phyloP scores from a whole-genome alignment of 768 basidiomycete species.

The Myochromella boudieri region DNA sequence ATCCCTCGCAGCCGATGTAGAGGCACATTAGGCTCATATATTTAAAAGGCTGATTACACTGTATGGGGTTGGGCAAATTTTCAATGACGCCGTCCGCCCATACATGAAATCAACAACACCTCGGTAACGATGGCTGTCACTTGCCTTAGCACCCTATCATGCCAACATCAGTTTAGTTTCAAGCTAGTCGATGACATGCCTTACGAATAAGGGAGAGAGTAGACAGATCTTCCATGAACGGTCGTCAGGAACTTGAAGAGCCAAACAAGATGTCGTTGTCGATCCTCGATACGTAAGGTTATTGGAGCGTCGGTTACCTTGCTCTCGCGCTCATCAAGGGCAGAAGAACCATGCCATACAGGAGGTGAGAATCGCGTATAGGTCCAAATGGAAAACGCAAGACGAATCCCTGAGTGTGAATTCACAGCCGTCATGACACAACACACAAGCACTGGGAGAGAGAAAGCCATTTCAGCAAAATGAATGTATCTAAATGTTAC shows the following conservation, averaged over 20 bases:
- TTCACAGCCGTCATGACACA: too few relatives aligned
- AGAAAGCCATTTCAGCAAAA: too few relatives aligned
- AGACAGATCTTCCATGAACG: too few relatives aligned
- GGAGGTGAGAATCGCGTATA: background rate
- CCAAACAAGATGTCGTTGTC: too few relatives aligned
- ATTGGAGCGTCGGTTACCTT: background rate
- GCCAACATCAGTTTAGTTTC: constrained; percentile 10
- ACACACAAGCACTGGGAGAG: too few relatives aligned
- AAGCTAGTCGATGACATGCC: constrained; percentile 8
- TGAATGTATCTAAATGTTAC: too few relatives aligned
- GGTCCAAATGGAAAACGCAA: background rate
- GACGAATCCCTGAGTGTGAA: too few relatives aligned
- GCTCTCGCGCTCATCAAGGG: background rate
- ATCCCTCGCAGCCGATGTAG: too few relatives aligned
- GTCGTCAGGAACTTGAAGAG: too few relatives aligned
- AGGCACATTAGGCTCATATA: too few relatives aligned
- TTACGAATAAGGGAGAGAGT: too few relatives aligned
- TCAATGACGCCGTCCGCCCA: constrained; percentile 3
- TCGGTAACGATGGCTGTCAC: constrained; percentile 11
- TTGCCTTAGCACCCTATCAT: constrained; percentile 2
- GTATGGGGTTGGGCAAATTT: constrained; percentile 6
- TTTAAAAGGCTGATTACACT: background rate
- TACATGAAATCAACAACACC: constrained; percentile 1
- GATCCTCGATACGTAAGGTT: background rate
- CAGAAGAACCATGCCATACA: background rate